Evolutionary conservation across 192 early-diverging fungal genomes (phyloP).

Genomic region (Coemansia sp.): DNA sequence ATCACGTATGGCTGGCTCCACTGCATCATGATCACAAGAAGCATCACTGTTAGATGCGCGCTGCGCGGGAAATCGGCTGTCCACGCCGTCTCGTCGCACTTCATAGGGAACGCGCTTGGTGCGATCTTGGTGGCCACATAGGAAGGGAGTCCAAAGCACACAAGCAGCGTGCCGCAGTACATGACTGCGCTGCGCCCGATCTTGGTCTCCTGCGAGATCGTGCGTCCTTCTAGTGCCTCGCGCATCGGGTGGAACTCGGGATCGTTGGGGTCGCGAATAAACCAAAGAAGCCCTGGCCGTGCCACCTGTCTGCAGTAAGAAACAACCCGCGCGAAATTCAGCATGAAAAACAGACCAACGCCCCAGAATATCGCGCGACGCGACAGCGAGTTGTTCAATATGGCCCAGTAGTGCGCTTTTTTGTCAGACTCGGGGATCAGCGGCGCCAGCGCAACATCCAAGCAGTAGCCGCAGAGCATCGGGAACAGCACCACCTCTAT

Average conservation of each 20-base stretch:
- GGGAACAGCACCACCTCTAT: constrained; percentile 91
- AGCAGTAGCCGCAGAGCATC: constrained; percentile 79
- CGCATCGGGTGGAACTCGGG: constrained; percentile 91
- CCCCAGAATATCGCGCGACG: constrained; percentile 81
- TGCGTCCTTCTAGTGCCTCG: constrained; percentile 85
- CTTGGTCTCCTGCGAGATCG: constrained; percentile 78
- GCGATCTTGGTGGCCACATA: constrained; percentile 8
- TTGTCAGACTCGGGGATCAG: constrained; percentile 68
- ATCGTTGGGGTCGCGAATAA: constrained; percentile 96
- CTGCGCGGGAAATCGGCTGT: constrained; percentile 69
- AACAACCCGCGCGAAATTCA: constrained; percentile 88
- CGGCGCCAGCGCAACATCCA: constrained; percentile 82
- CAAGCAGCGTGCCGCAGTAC: constrained; percentile 78
- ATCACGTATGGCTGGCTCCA: constrained; percentile 65
- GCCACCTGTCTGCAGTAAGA: constrained; percentile 77
- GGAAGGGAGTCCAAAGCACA: constrained; percentile 68
- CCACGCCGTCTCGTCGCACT: constrained; percentile 20
- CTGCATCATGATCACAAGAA: constrained; percentile 67
- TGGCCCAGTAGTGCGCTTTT: constrained; percentile 48
- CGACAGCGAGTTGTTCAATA: constrained; percentile 8
- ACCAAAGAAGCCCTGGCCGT: constrained; percentile 96
- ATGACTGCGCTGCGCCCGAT: constrained; percentile 78
- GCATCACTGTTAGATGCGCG: constrained; percentile 71
- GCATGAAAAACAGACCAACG: constrained; percentile 91
- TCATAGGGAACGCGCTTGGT: constrained; percentile 29